These are phyloP conservation scores for Podaxis carcinomalis DNA, from an alignment of 768 basidiomycete species.

Conservation along the genomic window DNA sequence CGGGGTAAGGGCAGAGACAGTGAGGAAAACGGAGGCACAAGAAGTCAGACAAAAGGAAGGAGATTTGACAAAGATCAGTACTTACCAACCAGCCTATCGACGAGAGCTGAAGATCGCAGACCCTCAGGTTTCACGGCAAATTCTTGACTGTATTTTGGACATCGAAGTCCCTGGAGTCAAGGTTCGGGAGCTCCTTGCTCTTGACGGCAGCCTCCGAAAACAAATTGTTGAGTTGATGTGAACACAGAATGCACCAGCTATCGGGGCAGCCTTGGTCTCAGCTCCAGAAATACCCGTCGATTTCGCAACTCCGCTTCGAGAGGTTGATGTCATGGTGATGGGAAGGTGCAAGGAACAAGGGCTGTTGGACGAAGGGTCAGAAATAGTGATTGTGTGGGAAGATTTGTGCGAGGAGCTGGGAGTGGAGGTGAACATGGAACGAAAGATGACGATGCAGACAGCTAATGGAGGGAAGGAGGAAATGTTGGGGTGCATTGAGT, in stretches of 20 bases:
- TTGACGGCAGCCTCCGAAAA: slow-evolving; percentile 15
- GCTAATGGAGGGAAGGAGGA: slow-evolving; percentile 16
- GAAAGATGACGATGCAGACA: slow-evolving; percentile 19
- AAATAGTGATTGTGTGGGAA: slow-evolving; percentile 20
- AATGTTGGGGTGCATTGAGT: slow-evolving; percentile 15
- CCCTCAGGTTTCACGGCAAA: not conserved
- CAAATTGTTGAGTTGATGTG: slow-evolving; percentile 7
- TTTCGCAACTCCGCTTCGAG: slow-evolving; percentile 10
- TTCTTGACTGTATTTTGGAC: slow-evolving; percentile 6
- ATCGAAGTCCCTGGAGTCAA: slow-evolving; percentile 11
- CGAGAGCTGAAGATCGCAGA: slow-evolving; percentile 13
- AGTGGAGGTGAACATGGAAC: slow-evolving; percentile 12
- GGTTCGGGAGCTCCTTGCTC: slow-evolving; percentile 11
- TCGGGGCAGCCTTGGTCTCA: not conserved
- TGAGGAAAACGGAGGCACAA: not conserved
- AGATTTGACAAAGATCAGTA: not conserved
- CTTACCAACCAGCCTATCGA: slow-evolving; percentile 6
- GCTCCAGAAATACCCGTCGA: slow-evolving; percentile 7
- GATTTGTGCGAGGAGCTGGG: slow-evolving; percentile 14
- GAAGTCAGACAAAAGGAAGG: not conserved
- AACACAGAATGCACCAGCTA: slow-evolving; percentile 2
- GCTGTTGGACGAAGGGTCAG: slow-evolving; percentile 18
- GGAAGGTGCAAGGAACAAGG: slow-evolving; percentile 6
- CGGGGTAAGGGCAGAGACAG: not conserved
- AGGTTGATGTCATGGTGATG: slow-evolving; percentile 9